A percentile compares a stretch with the other conserved stretches of the same genome.
phyloP scores from a whole-genome alignment of 164 flowering plant genomes.

The Macadamia integrifolia region DNA sequence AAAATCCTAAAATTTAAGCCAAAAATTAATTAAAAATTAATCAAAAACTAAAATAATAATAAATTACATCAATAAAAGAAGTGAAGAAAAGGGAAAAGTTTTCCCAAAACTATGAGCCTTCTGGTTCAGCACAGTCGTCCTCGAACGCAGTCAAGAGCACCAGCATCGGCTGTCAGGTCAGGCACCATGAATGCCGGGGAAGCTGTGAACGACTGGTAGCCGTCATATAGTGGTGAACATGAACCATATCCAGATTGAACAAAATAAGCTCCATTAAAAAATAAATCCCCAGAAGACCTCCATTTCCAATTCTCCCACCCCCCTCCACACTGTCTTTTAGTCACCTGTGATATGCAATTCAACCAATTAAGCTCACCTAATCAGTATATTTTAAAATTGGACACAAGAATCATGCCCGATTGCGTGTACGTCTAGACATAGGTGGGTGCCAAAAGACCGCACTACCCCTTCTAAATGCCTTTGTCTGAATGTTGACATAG shows the following conservation, averaged over 20 bases:
- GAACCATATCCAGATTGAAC: slow-evolving; percentile 69
- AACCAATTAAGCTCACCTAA: not conserved
- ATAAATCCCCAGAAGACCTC: slow-evolving; percentile 56
- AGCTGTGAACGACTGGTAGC: slow-evolving; percentile 37
- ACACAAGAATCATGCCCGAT: too few species aligned
- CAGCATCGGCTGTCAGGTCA: slow-evolving; percentile 50
- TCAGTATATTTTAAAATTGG: not conserved
- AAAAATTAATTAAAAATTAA: too few species aligned
- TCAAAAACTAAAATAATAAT: too few species aligned
- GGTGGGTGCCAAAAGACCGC: too few species aligned
- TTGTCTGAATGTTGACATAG: too few species aligned
- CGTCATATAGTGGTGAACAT: slow-evolving; percentile 32
- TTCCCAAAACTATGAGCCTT: too few species aligned
- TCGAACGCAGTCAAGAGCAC: slow-evolving; percentile 29
- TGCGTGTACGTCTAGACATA: too few species aligned
- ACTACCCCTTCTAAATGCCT: too few species aligned
- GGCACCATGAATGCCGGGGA: slow-evolving; percentile 45
- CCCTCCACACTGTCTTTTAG: slow-evolving; percentile 44
- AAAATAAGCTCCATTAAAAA: slow-evolving; percentile 72
- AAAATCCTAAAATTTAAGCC: slow-evolving; percentile 23
- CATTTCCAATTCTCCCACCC: slow-evolving; percentile 75
- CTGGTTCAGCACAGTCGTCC: not conserved
- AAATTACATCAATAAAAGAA: too few species aligned
- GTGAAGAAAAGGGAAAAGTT: too few species aligned
- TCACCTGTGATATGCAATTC: slow-evolving; percentile 33